Percentiles rank a stretch among this genome's conserved stretches.
Conservation (phyloP, 73 alveolate species). For the Symbiodinium pilosum region DNA sequence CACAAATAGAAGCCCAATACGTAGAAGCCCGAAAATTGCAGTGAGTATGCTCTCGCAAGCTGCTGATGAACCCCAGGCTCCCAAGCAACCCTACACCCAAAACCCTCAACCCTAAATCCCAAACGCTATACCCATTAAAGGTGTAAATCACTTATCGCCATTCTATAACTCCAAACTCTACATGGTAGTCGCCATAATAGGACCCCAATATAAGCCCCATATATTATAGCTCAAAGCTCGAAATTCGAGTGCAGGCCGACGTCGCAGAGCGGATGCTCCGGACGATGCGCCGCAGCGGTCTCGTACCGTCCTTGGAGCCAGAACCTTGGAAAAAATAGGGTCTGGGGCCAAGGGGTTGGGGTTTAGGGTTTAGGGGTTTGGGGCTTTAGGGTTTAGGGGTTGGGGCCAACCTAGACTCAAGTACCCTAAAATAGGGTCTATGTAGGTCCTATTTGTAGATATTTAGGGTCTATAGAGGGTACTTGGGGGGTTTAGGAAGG, state of each 20-base stretch:
- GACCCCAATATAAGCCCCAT: too few relatives aligned
- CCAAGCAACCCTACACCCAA: background rate
- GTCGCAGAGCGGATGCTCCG: conserved; percentile 59
- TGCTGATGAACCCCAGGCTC: background rate
- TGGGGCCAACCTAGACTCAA: background rate
- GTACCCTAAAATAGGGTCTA: too few relatives aligned
- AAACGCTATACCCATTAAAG: background rate
- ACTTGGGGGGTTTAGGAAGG: too few relatives aligned
- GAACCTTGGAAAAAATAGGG: background rate
- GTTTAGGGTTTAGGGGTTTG: background rate
- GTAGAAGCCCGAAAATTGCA: background rate
- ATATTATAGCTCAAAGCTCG: too few relatives aligned
- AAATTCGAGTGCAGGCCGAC: conserved; percentile 7
- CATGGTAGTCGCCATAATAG: too few relatives aligned
- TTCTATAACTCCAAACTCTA: too few relatives aligned
- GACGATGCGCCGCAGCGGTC: conserved; percentile 10
- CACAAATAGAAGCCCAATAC: too few relatives aligned
- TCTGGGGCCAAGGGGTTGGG: too few relatives aligned
- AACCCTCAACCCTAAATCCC: background rate
- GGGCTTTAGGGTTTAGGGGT: background rate
- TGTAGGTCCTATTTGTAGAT: too few relatives aligned
- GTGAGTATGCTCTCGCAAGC: background rate
- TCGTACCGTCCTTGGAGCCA: background rate
- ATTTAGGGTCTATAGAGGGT: background rate
- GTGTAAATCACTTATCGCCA: too few relatives aligned